Evolutionary conservation across 148 eudicot genomes (phyloP).

Genomic region (Rhododendron ovatum): DNA sequence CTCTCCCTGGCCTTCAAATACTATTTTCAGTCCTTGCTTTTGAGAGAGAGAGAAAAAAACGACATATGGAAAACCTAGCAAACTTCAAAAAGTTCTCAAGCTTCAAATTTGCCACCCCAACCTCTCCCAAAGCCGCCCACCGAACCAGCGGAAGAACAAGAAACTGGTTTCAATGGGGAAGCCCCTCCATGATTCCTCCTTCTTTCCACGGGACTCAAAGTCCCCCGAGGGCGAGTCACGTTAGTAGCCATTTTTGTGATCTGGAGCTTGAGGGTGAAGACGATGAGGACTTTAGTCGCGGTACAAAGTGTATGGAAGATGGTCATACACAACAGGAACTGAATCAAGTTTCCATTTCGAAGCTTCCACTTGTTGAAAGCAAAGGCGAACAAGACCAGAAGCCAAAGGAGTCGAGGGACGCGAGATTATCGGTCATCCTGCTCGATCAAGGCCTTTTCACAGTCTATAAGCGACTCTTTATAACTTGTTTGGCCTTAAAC

Average conservation of each 20-base stretch:
- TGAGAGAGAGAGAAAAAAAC: too few relatives aligned
- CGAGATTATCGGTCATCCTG: slow-evolving; percentile 29
- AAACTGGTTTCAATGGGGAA: background rate
- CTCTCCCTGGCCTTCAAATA: too few relatives aligned
- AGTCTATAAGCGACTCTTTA: slow-evolving; percentile 36
- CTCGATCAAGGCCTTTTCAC: slow-evolving; percentile 48
- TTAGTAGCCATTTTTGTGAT: background rate
- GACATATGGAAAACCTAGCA: too few relatives aligned
- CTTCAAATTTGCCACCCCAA: too few relatives aligned
- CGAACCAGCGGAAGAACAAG: background rate
- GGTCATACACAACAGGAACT: background rate
- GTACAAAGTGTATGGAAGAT: background rate
- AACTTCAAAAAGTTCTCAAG: too few relatives aligned
- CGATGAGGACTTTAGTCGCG: background rate
- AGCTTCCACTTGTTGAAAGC: background rate
- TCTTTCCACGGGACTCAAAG: background rate
- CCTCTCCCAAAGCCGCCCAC: background rate
- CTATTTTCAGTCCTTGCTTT: too few relatives aligned
- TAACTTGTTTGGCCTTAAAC: slow-evolving; percentile 20
- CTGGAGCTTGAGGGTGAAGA: background rate
- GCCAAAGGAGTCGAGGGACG: slow-evolving; percentile 2
- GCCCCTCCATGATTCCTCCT: background rate
- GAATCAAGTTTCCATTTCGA: background rate
- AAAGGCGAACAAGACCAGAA: background rate
- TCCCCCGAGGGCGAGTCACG: background rate